These are phyloP conservation scores for Nitzschia sp. DNA, from an alignment of 108 stramenopile genomes.

Conservation along the genomic window DNA sequence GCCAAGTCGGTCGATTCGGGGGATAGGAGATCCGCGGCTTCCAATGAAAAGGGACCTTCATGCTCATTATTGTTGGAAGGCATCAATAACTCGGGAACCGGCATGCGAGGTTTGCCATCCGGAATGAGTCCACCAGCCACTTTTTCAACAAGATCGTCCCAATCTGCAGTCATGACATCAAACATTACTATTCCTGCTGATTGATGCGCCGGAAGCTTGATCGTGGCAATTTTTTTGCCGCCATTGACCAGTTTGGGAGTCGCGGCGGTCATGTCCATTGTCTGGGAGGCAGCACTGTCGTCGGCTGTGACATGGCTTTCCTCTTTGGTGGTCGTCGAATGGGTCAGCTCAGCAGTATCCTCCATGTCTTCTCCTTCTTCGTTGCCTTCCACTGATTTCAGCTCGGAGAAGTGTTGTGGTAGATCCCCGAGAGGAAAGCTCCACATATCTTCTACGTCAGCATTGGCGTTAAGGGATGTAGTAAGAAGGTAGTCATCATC, in stretches of 20 bases:
- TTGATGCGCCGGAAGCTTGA: constrained; percentile 5
- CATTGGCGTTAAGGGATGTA: too few species aligned
- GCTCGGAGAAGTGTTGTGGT: background rate
- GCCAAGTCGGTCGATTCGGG: background rate
- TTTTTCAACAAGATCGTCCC: constrained; percentile 30
- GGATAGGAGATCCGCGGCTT: constrained; percentile 9
- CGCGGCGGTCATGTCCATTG: background rate
- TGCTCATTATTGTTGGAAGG: background rate
- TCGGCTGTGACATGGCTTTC: background rate
- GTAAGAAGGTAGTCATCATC: background rate
- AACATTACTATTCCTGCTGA: background rate
- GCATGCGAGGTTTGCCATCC: constrained; percentile 24
- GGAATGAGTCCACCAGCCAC: constrained; percentile 35
- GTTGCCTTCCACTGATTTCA: too few species aligned
- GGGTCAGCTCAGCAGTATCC: background rate
- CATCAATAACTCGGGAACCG: background rate
- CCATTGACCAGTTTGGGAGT: background rate
- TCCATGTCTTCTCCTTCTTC: background rate
- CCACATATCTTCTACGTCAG: background rate
- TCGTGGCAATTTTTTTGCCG: constrained; percentile 13
- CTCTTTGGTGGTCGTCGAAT: background rate
- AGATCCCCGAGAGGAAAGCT: background rate
- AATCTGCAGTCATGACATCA: constrained; percentile 19
- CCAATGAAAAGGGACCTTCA: background rate
- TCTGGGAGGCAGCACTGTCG: background rate